Evolutionary conservation across 768 basidiomycete species (phyloP).

Genomic region (Mycena rebaudengoi): DNA sequence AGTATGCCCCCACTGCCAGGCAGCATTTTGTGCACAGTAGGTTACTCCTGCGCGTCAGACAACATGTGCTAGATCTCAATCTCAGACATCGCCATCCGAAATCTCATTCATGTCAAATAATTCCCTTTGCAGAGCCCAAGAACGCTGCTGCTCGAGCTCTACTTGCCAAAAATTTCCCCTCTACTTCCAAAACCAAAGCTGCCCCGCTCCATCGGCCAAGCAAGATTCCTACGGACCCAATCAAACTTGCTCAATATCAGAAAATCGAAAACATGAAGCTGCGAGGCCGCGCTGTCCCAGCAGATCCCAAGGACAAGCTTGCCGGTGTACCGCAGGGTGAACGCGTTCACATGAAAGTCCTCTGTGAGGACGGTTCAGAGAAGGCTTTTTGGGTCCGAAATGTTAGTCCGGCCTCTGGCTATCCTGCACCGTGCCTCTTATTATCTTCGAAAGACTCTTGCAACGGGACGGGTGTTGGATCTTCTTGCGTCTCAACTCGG

Average conservation of each 20-base stretch:
- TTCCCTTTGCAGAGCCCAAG: slow-evolving; percentile 35
- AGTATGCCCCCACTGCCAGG: slow-evolving; percentile 61
- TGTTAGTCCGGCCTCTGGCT: slow-evolving; percentile 47
- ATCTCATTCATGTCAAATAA: slow-evolving; percentile 62
- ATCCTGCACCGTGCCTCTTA: neutral
- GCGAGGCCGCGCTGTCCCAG: slow-evolving; percentile 73
- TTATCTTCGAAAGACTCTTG: slow-evolving; percentile 50
- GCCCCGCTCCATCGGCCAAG: slow-evolving; percentile 29
- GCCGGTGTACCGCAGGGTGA: slow-evolving; percentile 59
- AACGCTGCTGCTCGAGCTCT: slow-evolving; percentile 61
- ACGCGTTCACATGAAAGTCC: slow-evolving; percentile 65
- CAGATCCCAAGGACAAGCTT: slow-evolving; percentile 63
- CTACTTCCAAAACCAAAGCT: slow-evolving; percentile 30
- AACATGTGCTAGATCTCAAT: slow-evolving; percentile 20
- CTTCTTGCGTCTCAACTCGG: slow-evolving; percentile 51
- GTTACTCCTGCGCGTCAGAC: slow-evolving; percentile 23
- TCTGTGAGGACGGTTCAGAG: slow-evolving; percentile 42
- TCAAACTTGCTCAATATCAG: slow-evolving; percentile 60
- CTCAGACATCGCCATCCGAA: slow-evolving; percentile 72
- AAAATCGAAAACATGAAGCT: slow-evolving; percentile 78
- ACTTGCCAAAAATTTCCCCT: slow-evolving; percentile 61
- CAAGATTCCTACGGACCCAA: slow-evolving; percentile 57
- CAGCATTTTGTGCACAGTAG: slow-evolving; percentile 73
- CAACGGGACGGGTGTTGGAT: slow-evolving; percentile 72
- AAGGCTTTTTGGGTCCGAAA: slow-evolving; percentile 76